Percentiles rank a stretch among this genome's conserved stretches.
Conservation (phyloP, 352 stramenopile genomes). For the Detonula confervacea region DNA sequence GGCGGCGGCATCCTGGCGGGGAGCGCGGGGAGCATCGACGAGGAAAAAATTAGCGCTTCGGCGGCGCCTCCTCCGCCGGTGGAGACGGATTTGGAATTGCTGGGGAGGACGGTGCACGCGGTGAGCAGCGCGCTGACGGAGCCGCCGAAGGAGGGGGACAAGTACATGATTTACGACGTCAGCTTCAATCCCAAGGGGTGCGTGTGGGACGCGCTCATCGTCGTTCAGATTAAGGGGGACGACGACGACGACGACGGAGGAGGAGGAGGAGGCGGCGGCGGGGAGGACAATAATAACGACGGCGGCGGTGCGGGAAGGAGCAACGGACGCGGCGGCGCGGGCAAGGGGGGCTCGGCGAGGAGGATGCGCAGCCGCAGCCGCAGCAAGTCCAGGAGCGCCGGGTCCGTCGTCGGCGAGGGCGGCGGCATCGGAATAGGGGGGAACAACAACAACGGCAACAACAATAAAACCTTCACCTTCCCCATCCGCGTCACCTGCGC, state of each 20-base stretch:
- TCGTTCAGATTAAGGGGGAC: constrained; percentile 38
- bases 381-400: constrained; percentile 2
- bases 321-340: not conserved
- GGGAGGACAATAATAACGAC: constrained; percentile 6
- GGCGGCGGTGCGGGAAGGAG: not conserved
- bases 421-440: not conserved
- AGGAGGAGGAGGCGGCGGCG: too few species aligned
- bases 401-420: not conserved
- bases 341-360: not conserved
- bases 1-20: not conserved
- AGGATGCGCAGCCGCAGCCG: constrained; percentile 10
- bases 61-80: constrained; percentile 4
- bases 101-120: constrained; percentile 58
- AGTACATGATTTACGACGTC: constrained; percentile 60
- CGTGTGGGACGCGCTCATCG: constrained; percentile 60
- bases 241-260: constrained; percentile 37
- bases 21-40: not conserved
- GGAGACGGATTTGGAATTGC: constrained; percentile 56
- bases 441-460: not conserved
- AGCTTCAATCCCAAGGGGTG: constrained; percentile 64
- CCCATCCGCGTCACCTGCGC: constrained; percentile 60
- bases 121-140: constrained; percentile 51
- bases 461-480: constrained; percentile 53
- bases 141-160: constrained; percentile 48
- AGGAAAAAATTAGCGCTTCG: constrained; percentile 23